Evolutionary conservation across 1,284 basidiomycete genomes (phyloP).

Genomic region (Trametes polyzona): DNA sequence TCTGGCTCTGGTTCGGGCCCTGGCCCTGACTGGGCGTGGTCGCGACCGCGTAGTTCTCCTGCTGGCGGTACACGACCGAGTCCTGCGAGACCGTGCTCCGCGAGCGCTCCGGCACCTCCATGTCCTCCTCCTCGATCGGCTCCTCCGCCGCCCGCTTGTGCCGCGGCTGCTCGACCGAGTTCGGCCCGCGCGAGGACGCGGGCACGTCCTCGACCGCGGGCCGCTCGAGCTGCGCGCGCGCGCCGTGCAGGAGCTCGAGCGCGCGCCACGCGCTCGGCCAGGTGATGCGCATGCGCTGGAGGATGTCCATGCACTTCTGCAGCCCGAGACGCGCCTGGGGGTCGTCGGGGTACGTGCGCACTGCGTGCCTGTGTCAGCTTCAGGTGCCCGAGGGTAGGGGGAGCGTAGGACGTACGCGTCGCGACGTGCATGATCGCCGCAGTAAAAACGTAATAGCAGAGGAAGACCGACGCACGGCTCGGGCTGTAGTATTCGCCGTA

Average conservation of each 20-base stretch:
- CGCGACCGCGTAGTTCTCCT: slow-evolving; percentile 23
- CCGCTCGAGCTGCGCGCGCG: slow-evolving; percentile 50
- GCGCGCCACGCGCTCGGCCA: slow-evolving; percentile 82
- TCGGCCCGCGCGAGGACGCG: slow-evolving; percentile 10
- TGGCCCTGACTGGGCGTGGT: slow-evolving; percentile 12
- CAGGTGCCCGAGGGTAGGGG: neutral
- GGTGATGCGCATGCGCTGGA: slow-evolving; percentile 70
- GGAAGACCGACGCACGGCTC: slow-evolving; percentile 69
- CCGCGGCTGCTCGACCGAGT: slow-evolving; percentile 20
- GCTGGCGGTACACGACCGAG: slow-evolving; percentile 28
- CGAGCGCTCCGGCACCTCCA: slow-evolving; percentile 20
- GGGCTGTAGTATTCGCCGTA: slow-evolving; percentile 70
- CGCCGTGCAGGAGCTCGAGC: slow-evolving; percentile 70
- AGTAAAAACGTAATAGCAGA: slow-evolving; percentile 83
- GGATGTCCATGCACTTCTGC: slow-evolving; percentile 67
- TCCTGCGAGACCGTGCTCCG: slow-evolving; percentile 18
- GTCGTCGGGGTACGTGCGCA: slow-evolving; percentile 64
- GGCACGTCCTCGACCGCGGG: slow-evolving; percentile 15
- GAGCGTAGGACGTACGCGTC: slow-evolving; percentile 47
- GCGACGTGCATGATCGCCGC: slow-evolving; percentile 84
- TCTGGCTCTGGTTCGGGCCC: slow-evolving; percentile 1
- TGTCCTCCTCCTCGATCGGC: slow-evolving; percentile 26
- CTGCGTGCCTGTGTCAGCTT: slow-evolving; percentile 41
- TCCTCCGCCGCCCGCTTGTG: slow-evolving; percentile 30
- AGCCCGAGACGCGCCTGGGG: slow-evolving; percentile 72